These are phyloP conservation scores for Batkoa obscura DNA, from an alignment of 371 early-diverging fungal species.

Conservation along the genomic window DNA sequence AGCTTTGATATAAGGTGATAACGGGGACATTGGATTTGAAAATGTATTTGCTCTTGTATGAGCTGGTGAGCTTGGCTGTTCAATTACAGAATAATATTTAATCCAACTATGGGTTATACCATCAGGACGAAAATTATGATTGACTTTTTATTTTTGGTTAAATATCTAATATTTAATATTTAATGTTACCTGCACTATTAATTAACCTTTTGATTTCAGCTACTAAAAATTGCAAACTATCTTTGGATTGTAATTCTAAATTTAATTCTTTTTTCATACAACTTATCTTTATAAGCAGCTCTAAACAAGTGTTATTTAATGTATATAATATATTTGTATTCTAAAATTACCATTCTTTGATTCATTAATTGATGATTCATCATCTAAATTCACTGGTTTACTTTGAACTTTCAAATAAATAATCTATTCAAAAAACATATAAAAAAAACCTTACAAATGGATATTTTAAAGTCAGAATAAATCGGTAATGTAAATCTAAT, in stretches of 20 bases:
- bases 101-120: conserved; percentile 20
- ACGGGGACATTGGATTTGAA: background rate
- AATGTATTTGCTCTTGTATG: background rate
- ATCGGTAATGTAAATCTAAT: conserved; percentile 17
- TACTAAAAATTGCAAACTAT: background rate
- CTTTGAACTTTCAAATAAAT: conserved; percentile 17
- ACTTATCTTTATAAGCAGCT: background rate
- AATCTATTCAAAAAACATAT: background rate
- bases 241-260: background rate
- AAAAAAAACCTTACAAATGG: conserved; percentile 14
- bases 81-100: conserved; percentile 13
- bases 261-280: background rate
- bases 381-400: conserved; percentile 15
- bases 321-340: background rate
- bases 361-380: conserved; percentile 8
- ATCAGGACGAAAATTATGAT: no score
- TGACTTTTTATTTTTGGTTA: no score
- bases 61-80: background rate
- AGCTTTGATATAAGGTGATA: background rate
- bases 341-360: conserved; percentile 8
- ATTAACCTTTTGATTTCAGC: background rate
- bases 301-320: background rate
- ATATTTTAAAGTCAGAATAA: conserved; percentile 20
- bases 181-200: background rate
- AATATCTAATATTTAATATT: background rate